These are phyloP conservation scores for Pezicula rhizophila DNA, from an alignment of 2,329 filamentous ascomycete species.

Conservation along the genomic window DNA sequence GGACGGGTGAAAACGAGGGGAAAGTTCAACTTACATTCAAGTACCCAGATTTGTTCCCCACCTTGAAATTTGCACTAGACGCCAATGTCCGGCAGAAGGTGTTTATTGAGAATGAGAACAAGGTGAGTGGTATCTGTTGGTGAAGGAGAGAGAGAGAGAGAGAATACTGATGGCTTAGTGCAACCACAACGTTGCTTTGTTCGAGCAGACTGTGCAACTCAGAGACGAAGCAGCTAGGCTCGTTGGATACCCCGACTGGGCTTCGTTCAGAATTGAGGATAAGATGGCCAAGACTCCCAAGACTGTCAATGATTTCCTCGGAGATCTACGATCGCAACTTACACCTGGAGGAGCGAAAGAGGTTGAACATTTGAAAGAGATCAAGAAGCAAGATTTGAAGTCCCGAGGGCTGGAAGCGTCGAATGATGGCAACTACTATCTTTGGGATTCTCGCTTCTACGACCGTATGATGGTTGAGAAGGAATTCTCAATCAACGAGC, in stretches of 20 bases:
- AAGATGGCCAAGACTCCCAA: slow-evolving; percentile 79
- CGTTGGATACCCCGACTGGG: slow-evolving; percentile 72
- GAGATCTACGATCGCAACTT: slow-evolving; percentile 61
- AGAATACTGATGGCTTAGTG: slow-evolving; percentile 33
- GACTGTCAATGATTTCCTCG: slow-evolving; percentile 67
- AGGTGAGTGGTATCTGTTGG: slow-evolving; percentile 37
- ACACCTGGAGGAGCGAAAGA: slow-evolving; percentile 66
- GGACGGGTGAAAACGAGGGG: slow-evolving; percentile 64
- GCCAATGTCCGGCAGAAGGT: slow-evolving; percentile 62
- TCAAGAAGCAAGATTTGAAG: slow-evolving; percentile 67
- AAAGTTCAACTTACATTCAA: slow-evolving; percentile 75
- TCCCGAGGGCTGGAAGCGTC: slow-evolving; percentile 45
- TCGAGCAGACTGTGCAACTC: slow-evolving; percentile 68
- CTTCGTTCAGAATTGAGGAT: slow-evolving; percentile 68
- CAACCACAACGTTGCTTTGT: slow-evolving; percentile 65
- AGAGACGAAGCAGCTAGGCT: slow-evolving; percentile 74
- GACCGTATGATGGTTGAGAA: slow-evolving; percentile 74
- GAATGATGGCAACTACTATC: slow-evolving; percentile 66
- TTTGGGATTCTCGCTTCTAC: slow-evolving; percentile 80
- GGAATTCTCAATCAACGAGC: slow-evolving; percentile 74
- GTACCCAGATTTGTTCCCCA: slow-evolving; percentile 74
- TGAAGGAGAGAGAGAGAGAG: not conserved
- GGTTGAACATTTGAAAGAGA: slow-evolving; percentile 59
- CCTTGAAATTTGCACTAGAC: slow-evolving; percentile 70
- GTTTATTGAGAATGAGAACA: slow-evolving; percentile 74